A percentile compares a stretch with the other conserved stretches of the same genome.
Evolutionary conservation across 2,329 filamentous ascomycete genomes (phyloP).

Genomic region (Ophiocordyceps sinensis): DNA sequence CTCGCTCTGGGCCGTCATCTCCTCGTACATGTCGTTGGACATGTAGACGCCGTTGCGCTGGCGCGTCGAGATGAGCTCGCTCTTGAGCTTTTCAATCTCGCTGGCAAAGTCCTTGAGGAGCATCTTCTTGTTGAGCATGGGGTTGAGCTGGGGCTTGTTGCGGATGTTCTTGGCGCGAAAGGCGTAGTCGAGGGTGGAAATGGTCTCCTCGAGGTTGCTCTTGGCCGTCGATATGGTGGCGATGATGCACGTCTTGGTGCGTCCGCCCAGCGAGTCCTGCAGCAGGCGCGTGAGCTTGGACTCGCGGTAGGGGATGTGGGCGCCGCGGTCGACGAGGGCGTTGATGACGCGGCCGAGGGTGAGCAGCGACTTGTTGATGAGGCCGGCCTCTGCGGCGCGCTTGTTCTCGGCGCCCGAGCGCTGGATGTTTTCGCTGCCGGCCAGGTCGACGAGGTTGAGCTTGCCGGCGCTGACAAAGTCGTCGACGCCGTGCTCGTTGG

Average conservation of each 20-base stretch:
- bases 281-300: conserved; percentile 90
- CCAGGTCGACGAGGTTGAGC: conserved; percentile 89
- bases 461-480: conserved; percentile 87
- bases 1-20: conserved; percentile 83
- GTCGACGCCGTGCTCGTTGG: conserved; percentile 68
- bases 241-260: conserved; percentile 97
- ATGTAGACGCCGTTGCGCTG: conserved; percentile 94
- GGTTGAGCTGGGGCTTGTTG: conserved; percentile 94
- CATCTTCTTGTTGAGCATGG: conserved; percentile 83
- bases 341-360: conserved; percentile 96
- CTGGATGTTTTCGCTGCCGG: conserved; percentile 95
- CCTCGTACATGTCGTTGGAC: conserved; percentile 76
- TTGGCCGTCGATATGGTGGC: conserved; percentile 91
- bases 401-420: conserved; percentile 97
- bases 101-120: conserved; percentile 76
- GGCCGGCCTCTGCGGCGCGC: conserved; percentile 80
- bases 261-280: conserved; percentile 90
- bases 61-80: conserved; percentile 80
- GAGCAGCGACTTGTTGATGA: conserved; percentile 96
- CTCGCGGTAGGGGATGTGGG: conserved; percentile 83
- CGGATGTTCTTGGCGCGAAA: conserved; percentile 97
- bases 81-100: conserved; percentile 91
- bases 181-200: conserved; percentile 94
- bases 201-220: conserved; percentile 93
- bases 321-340: conserved; percentile 76